Evolutionary conservation across 2,329 filamentous ascomycete genomes (phyloP).

Genomic region (Fusarium sp.): DNA sequence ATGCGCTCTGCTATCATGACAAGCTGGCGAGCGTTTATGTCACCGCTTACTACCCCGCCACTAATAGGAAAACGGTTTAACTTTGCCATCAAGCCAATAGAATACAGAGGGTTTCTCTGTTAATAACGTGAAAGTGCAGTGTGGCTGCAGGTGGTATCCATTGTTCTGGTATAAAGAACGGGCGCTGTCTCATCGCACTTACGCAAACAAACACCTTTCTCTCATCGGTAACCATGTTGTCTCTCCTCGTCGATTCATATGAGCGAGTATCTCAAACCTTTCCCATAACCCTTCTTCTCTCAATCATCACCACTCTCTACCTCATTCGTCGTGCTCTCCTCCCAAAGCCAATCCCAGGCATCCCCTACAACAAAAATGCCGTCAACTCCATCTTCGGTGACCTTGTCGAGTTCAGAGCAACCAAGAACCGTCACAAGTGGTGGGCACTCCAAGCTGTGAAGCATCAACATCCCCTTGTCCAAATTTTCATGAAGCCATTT

Average conservation of each 20-base stretch:
- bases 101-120: too few relatives aligned
- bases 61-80: not conserved
- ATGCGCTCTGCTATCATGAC: not conserved
- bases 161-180: not conserved
- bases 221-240: not conserved
- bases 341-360: slow-evolving; percentile 30
- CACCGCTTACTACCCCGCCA: slow-evolving; percentile 1
- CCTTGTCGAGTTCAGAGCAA: slow-evolving; percentile 11
- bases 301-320: not conserved
- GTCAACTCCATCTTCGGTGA: slow-evolving; percentile 29
- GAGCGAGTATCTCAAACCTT: not conserved
- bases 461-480: slow-evolving; percentile 23
- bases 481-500: slow-evolving; percentile 34
- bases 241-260: not conserved
- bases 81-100: not conserved
- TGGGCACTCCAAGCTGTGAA: slow-evolving; percentile 15
- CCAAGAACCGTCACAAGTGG: slow-evolving; percentile 19
- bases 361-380: slow-evolving; percentile 29
- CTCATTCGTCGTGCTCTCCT: not conserved
- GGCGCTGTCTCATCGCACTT: too few relatives aligned
- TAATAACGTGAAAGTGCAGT: too few relatives aligned
- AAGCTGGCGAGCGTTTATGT: not conserved
- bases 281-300: not conserved
- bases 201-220: not conserved
- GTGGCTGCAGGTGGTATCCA: not conserved